Percentiles rank a stretch among this genome's conserved stretches.
Conservation (phyloP, 306 rosid species). For the Rosa chinensis region DNA sequence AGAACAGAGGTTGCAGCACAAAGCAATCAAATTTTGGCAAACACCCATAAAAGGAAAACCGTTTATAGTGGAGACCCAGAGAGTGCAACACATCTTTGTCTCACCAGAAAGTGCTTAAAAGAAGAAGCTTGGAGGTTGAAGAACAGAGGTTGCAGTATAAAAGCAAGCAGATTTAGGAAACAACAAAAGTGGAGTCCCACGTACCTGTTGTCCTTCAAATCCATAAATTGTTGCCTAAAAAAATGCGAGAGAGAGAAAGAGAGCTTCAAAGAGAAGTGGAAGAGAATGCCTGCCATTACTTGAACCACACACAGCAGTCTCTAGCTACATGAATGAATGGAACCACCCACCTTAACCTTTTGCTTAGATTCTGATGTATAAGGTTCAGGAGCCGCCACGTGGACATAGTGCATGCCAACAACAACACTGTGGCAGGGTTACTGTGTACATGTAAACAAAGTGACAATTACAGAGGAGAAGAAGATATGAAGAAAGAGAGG, state of each 20-base stretch:
- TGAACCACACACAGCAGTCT: neutral
- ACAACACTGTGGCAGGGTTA: neutral
- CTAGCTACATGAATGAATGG: constrained; percentile 28
- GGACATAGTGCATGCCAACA: constrained; percentile 40
- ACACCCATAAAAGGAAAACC: constrained; percentile 13
- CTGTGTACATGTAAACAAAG: neutral
- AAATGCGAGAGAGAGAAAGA: neutral
- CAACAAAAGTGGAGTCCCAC: constrained; percentile 20
- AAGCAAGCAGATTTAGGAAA: neutral
- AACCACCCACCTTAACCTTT: neutral
- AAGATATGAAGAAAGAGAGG: neutral
- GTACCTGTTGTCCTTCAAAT: constrained; percentile 37
- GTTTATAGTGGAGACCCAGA: constrained; percentile 24
- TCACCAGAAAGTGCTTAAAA: neutral
- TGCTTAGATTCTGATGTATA: constrained; percentile 34
- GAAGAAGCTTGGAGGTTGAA: neutral
- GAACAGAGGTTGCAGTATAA: neutral
- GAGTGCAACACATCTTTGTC: neutral
- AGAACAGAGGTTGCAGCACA: neutral
- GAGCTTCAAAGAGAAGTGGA: neutral
- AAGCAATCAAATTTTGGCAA: constrained; percentile 5
- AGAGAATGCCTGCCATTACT: neutral
- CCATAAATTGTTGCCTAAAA: constrained; percentile 6
- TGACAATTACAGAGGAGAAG: neutral
- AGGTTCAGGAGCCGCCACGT: constrained; percentile 68